Conservation (phyloP, 495 filamentous ascomycete species). For the Thermothielavioides terrestris region DNA sequence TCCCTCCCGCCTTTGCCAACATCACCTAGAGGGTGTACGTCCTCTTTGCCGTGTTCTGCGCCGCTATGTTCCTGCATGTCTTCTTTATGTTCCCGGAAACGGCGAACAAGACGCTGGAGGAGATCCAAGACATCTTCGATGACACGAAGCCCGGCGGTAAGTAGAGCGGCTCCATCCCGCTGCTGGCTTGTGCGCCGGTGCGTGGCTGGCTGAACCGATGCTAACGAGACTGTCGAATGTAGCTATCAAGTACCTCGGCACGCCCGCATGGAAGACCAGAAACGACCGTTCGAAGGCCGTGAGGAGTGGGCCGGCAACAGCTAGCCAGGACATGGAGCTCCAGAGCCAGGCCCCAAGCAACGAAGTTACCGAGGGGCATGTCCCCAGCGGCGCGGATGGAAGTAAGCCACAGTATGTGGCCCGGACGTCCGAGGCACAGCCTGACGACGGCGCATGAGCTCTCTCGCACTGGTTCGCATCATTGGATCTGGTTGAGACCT, state of each 20-base stretch:
- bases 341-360: too few relatives aligned
- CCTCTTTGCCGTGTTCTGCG: constrained; percentile 69
- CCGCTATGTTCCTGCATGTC: constrained; percentile 62
- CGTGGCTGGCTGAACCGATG: not conserved
- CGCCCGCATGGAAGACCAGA: constrained; percentile 59
- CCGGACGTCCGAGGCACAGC: too few relatives aligned
- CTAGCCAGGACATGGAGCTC: too few relatives aligned
- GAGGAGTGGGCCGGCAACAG: too few relatives aligned
- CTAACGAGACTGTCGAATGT: constrained; percentile 24
- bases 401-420: too few relatives aligned
- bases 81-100: constrained; percentile 81
- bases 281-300: constrained; percentile 27
- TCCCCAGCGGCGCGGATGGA: too few relatives aligned
- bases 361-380: too few relatives aligned
- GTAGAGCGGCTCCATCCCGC: constrained; percentile 1
- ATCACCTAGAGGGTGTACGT: constrained; percentile 69
- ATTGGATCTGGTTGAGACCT: too few relatives aligned
- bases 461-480: too few relatives aligned
- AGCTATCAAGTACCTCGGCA: constrained; percentile 55
- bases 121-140: constrained; percentile 64
- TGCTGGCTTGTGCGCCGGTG: not conserved
- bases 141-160: constrained; percentile 23
- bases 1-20: constrained; percentile 63
- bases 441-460: too few relatives aligned
- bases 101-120: constrained; percentile 71